Percentiles rank a stretch among this genome's conserved stretches.
phyloP scores from a whole-genome alignment of 2,329 filamentous ascomycete species.

The Cordyceps tenuipes region DNA sequence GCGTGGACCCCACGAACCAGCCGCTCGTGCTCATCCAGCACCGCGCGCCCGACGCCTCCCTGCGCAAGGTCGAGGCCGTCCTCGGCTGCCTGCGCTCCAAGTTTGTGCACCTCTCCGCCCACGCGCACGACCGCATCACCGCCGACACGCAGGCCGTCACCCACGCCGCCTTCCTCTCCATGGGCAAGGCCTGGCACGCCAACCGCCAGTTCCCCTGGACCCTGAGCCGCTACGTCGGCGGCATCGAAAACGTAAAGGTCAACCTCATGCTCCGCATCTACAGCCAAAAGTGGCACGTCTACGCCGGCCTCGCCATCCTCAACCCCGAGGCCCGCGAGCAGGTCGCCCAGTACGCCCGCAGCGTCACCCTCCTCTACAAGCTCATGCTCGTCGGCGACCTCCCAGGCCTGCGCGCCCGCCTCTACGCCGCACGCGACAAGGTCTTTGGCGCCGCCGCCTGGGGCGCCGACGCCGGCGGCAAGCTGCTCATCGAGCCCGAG shows the following conservation, averaged over 20 bases:
- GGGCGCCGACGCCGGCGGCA: constrained; percentile 23
- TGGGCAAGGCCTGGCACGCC: constrained; percentile 96
- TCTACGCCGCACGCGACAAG: constrained; percentile 55
- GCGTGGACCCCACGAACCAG: constrained; percentile 79
- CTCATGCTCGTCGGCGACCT: constrained; percentile 85
- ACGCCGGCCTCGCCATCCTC: constrained; percentile 91
- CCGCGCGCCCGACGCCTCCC: constrained; percentile 68
- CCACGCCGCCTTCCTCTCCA: constrained; percentile 90
- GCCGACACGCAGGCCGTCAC: constrained; percentile 98
- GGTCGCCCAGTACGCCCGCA: constrained; percentile 87
- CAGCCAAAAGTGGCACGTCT: constrained; percentile 98
- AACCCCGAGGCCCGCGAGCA: constrained; percentile 89
- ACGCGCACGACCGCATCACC: constrained; percentile 91
- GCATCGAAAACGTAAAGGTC: constrained; percentile 98
- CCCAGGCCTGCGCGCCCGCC: constrained; percentile 63
- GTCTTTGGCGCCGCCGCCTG: constrained; percentile 63
- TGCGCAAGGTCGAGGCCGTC: constrained; percentile 71
- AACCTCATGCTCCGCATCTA: constrained; percentile 97
- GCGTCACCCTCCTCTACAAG: constrained; percentile 91
- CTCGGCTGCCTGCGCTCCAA: constrained; percentile 79
- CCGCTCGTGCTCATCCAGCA: constrained; percentile 92
- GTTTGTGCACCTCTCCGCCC: constrained; percentile 77
- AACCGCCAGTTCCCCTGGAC: constrained; percentile 97
- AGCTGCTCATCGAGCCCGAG: constrained; percentile 69
- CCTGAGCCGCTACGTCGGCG: constrained; percentile 86